Conservation (phyloP, 2,329 filamentous ascomycete species). For the Ascosphaera apis region DNA sequence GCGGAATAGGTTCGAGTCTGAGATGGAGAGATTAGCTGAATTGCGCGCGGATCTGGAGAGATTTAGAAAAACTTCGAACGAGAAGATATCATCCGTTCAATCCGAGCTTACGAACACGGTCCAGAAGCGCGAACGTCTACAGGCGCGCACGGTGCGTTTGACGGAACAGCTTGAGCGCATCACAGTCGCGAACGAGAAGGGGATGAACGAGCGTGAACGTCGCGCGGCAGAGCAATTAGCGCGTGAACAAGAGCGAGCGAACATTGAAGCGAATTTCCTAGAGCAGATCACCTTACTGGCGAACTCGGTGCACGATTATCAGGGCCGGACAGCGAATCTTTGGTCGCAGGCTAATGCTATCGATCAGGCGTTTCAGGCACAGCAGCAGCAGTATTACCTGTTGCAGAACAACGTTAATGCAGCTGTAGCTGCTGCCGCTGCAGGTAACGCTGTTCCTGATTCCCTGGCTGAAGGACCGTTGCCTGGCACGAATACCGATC, state of each 20-base stretch:
- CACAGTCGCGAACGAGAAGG: slow-evolving; percentile 33
- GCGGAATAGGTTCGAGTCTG: slow-evolving; percentile 31
- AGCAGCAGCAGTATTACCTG: slow-evolving; percentile 18
- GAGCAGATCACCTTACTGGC: slow-evolving; percentile 21
- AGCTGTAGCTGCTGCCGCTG: background rate
- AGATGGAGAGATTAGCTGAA: slow-evolving; percentile 26
- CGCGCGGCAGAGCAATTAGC: slow-evolving; percentile 24
- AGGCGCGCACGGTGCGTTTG: slow-evolving; percentile 31
- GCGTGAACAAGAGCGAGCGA: slow-evolving; percentile 22
- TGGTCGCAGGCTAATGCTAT: slow-evolving; percentile 21
- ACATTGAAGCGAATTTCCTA: slow-evolving; percentile 19
- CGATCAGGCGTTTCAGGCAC: slow-evolving; percentile 22
- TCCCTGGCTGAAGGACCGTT: slow-evolving; percentile 33
- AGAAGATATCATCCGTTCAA: slow-evolving; percentile 27
- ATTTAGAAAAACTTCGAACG: slow-evolving; percentile 27
- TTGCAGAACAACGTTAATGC: slow-evolving; percentile 16
- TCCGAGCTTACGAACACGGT: slow-evolving; percentile 28
- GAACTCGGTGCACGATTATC: slow-evolving; percentile 21
- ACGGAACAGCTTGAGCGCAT: slow-evolving; percentile 39
- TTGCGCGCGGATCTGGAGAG: slow-evolving; percentile 28
- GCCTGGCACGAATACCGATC: slow-evolving; percentile 25
- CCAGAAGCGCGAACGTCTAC: slow-evolving; percentile 37
- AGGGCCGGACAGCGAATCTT: slow-evolving; percentile 19
- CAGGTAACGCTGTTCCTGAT: background rate
- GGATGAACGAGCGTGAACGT: slow-evolving; percentile 30